These are phyloP conservation scores for Pseudozyma sp. DNA, from an alignment of 1,284 basidiomycete species.

Conservation along the genomic window DNA sequence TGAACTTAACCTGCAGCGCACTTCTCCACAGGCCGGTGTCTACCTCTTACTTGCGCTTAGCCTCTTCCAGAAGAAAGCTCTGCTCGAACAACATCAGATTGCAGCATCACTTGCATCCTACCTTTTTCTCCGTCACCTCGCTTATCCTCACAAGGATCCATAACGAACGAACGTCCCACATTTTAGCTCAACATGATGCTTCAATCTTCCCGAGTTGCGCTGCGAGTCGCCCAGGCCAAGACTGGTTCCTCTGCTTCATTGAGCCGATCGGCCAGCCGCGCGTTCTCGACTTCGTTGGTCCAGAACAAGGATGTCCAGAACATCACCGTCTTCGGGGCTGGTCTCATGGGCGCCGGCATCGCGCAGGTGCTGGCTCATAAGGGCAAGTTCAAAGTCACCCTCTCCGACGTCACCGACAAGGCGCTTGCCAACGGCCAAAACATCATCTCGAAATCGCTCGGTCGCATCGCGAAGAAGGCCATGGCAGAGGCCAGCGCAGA, in stretches of 20 bases:
- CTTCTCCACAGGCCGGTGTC: not conserved
- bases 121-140: too few species aligned
- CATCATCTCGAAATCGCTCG: conserved; percentile 73
- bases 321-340: conserved; percentile 67
- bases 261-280: conserved; percentile 29
- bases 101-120: too few species aligned
- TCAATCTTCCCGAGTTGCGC: conserved; percentile 22
- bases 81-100: too few species aligned
- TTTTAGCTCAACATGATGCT: conserved; percentile 30
- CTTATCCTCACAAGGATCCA: not conserved
- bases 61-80: conserved; percentile 21
- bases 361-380: conserved; percentile 67
- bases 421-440: conserved; percentile 72
- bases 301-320: conserved; percentile 66
- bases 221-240: conserved; percentile 21
- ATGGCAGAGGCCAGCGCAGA: conserved; percentile 71
- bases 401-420: conserved; percentile 69
- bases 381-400: conserved; percentile 69
- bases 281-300: conserved; percentile 56
- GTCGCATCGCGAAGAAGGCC: conserved; percentile 72
- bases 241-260: conserved; percentile 18
- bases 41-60: too few species aligned
- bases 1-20: not conserved
- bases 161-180: not conserved
- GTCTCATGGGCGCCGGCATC: conserved; percentile 68